Conservation (phyloP, 805 yeast species). For the Hermanozyma aechmeae region DNA sequence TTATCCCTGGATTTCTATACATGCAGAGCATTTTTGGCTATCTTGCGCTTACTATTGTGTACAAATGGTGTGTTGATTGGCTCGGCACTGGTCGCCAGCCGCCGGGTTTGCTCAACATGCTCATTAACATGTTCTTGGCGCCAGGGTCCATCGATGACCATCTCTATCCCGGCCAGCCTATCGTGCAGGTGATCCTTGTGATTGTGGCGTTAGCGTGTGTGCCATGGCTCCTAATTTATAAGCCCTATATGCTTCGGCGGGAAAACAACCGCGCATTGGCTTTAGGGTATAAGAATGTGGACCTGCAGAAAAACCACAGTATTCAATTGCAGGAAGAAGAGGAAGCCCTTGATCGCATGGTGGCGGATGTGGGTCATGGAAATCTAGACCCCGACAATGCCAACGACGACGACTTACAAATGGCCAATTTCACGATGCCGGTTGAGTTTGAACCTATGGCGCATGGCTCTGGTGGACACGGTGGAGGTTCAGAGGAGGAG, state of each 20-base stretch:
- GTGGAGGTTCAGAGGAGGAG: too few relatives aligned
- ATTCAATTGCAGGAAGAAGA: slow-evolving; percentile 34
- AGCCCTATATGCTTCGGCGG: slow-evolving; percentile 45
- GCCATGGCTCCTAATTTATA: slow-evolving; percentile 62
- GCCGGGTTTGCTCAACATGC: slow-evolving; percentile 66
- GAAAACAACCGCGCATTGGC: slow-evolving; percentile 19
- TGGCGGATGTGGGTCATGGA: not conserved
- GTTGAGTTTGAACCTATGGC: too few relatives aligned
- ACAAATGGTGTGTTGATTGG: slow-evolving; percentile 74
- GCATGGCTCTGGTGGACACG: too few relatives aligned
- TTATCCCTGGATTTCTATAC: slow-evolving; percentile 63
- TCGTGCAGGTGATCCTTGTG: slow-evolving; percentile 49
- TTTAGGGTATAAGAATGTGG: slow-evolving; percentile 29
- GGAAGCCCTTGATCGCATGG: slow-evolving; percentile 10
- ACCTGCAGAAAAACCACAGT: slow-evolving; percentile 19
- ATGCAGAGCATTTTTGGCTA: slow-evolving; percentile 75
- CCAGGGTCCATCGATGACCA: slow-evolving; percentile 64
- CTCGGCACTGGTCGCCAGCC: slow-evolving; percentile 50
- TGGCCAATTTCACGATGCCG: too few relatives aligned
- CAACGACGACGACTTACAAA: not conserved
- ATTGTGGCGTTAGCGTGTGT: slow-evolving; percentile 57
- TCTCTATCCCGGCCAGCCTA: slow-evolving; percentile 55
- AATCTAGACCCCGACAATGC: not conserved
- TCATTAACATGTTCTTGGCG: slow-evolving; percentile 65
- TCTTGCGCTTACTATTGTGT: slow-evolving; percentile 53